Evolutionary conservation across 73 alveolate species (phyloP), one percentile per base, ranked within the genome.

Genomic region (Paramecium tetraurelia): DNA sequence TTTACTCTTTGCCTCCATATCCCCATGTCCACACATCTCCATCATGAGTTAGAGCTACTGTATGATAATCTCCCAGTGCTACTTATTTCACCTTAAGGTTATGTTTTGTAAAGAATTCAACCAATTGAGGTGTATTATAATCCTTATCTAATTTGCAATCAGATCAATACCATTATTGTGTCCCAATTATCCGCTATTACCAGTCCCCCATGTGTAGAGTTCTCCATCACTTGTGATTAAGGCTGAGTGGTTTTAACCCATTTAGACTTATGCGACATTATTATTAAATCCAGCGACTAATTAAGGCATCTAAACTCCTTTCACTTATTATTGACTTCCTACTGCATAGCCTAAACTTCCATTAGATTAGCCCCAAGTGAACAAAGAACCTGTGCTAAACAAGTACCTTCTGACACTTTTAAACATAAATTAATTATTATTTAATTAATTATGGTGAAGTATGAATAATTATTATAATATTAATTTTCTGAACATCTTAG

Each of bases 11-110:
- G 1, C 95, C 92, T n/a, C 96, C 96, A 53, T 97, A 93, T 11
- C 99, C 99, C 99, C 99, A 97, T 2, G 99, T 94, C 94, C 94
- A 97, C 22, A 97, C 98, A 85, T 95, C 97, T 4, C 99, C 99
- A 71, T 95, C 95, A 29, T 92, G 86, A 5, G 98, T 93, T 43
- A 97, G 72, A 14, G 98, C 98, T 44, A 95, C 92, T 68, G 98
- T 88, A 92, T 96, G 99, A 72, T 96, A 96, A 77, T 95, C 96
- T 24, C 99, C 99, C 41, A 98, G 92, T 9, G 98, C 93, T 7
- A 96, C 86, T 75, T 95, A 96, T 10, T 93, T 93, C 24, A 97
- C 94, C 22, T 83, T 77, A n/a, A 89, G 92, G 22, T 71, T 71
- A 29, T 89, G 71, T 16, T 70, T 71, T 33, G 94, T 77, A 44